Percentiles rank a stretch among this genome's conserved stretches.
Conservation (phyloP, 1,139 yeast species). For the Geotrichum reessii region DNA sequence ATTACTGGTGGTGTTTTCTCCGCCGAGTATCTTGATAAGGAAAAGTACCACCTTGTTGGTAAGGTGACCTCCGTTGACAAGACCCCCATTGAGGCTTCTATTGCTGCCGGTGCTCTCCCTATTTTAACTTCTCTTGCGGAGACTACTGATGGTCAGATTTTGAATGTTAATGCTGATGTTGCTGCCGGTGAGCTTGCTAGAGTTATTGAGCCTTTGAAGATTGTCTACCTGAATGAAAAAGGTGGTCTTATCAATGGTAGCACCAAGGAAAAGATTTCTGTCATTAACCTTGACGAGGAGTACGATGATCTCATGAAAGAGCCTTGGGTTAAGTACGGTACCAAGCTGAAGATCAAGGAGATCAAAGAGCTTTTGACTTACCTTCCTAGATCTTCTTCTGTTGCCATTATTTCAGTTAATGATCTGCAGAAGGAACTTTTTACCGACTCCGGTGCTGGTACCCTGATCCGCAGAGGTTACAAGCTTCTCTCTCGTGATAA, state of each 20-base stretch:
- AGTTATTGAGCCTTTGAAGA: constrained; percentile 92
- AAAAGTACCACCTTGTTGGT: constrained; percentile 89
- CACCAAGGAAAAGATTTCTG: constrained; percentile 84
- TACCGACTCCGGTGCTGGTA: constrained; percentile 99
- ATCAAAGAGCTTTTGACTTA: constrained; percentile 90
- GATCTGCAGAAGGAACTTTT: constrained; percentile 95
- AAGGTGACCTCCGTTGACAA: constrained; percentile 81
- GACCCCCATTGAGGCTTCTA: constrained; percentile 89
- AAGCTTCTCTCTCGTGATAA: constrained; percentile 66
- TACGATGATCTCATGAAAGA: constrained; percentile 85
- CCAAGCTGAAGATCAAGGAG: constrained; percentile 92
- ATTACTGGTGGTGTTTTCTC: constrained; percentile 96
- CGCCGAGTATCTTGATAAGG: constrained; percentile 87
- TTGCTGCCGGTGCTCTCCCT: constrained; percentile 93
- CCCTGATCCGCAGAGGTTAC: constrained; percentile 95
- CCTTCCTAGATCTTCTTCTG: constrained; percentile 94
- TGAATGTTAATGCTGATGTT: constrained; percentile 96
- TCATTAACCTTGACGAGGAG: constrained; percentile 92
- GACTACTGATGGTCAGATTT: constrained; percentile 91
- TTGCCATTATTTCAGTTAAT: constrained; percentile 90
- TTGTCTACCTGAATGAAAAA: constrained; percentile 92
- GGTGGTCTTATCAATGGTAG: constrained; percentile 95
- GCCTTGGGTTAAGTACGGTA: constrained; percentile 98
- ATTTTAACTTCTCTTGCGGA: constrained; percentile 94
- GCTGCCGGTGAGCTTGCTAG: constrained; percentile 98